phyloP scores from a whole-genome alignment of 768 basidiomycete genomes.

The Mycena pura region DNA sequence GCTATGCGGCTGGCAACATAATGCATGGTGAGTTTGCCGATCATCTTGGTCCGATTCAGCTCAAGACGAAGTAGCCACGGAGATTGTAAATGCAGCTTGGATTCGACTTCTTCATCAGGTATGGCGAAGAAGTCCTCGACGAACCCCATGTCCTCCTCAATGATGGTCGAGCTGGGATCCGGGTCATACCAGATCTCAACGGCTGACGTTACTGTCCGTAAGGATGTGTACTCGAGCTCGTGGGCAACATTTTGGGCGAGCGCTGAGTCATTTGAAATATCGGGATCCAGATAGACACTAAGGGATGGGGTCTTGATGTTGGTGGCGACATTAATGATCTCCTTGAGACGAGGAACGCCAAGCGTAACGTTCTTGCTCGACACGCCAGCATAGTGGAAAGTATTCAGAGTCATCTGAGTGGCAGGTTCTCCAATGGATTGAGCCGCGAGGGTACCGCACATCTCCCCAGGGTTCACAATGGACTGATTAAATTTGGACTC shows the following conservation, averaged over 20 bases:
- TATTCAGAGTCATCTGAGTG: slow-evolving; percentile 99
- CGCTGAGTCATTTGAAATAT: slow-evolving; percentile 63
- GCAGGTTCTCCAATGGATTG: slow-evolving; percentile 99
- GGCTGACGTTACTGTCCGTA: slow-evolving; percentile 92
- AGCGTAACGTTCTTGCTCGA: slow-evolving; percentile 99
- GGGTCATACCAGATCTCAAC: slow-evolving; percentile 99
- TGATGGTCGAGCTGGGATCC: slow-evolving; percentile 87
- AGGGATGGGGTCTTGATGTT: slow-evolving; percentile 99
- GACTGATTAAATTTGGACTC: slow-evolving; percentile 97
- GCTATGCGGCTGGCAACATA: slow-evolving; percentile 94
- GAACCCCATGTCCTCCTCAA: slow-evolving; percentile 94
- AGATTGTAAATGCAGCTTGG: slow-evolving; percentile 89
- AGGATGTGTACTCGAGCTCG: slow-evolving; percentile 91
- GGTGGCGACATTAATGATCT: slow-evolving; percentile 98
- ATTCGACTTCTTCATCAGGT: slow-evolving; percentile 94
- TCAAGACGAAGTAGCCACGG: slow-evolving; percentile 98
- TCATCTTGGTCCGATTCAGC: slow-evolving; percentile 96
- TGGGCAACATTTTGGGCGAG: slow-evolving; percentile 90
- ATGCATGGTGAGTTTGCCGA: slow-evolving; percentile 94
- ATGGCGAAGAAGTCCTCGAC: slow-evolving; percentile 99
- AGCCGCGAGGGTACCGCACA: slow-evolving; percentile 97
- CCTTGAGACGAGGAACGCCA: slow-evolving; percentile 98
- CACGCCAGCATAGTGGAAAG: slow-evolving; percentile 99
- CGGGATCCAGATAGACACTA: slow-evolving; percentile 85
- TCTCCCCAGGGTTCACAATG: slow-evolving; percentile 92